phyloP scores from a whole-genome alignment of 169 alveolate genomes.

The Toxoplasma gondii region DNA sequence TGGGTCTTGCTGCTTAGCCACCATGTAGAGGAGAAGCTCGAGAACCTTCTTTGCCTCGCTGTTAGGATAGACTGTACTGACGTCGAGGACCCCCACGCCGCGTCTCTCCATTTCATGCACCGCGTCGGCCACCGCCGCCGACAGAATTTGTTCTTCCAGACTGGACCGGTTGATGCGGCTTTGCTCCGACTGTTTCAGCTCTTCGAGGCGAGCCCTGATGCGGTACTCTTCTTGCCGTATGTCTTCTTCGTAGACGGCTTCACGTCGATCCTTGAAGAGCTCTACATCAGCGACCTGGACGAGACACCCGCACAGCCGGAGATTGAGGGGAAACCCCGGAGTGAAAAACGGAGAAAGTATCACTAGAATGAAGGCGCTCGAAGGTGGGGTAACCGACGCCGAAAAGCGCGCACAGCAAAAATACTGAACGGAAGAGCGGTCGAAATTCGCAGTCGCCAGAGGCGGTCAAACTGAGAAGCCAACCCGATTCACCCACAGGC shows the following conservation, averaged over 20 bases:
- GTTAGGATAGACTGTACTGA: not conserved
- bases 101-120: not conserved
- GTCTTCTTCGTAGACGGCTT: not conserved
- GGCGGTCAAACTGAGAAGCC: too few species aligned
- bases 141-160: conserved; percentile 13
- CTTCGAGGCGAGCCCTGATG: not conserved
- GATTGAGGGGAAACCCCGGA: not conserved
- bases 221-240: not conserved
- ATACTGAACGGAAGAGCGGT: too few species aligned
- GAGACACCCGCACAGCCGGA: not conserved
- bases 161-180: conserved; percentile 2
- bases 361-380: not conserved
- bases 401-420: too few species aligned
- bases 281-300: not conserved
- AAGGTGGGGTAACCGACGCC: not conserved
- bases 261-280: not conserved
- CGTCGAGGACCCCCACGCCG: not conserved
- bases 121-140: conserved; percentile 9
- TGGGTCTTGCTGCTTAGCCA: not conserved
- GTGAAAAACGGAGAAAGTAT: not conserved
- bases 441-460: too few species aligned
- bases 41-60: conserved; percentile 24
- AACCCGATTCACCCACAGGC: too few species aligned
- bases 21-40: not conserved
- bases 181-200: not conserved